These are phyloP conservation scores for Cucumis cinereus DNA, from an alignment of 306 rosid genomes.

Conservation along the genomic window DNA sequence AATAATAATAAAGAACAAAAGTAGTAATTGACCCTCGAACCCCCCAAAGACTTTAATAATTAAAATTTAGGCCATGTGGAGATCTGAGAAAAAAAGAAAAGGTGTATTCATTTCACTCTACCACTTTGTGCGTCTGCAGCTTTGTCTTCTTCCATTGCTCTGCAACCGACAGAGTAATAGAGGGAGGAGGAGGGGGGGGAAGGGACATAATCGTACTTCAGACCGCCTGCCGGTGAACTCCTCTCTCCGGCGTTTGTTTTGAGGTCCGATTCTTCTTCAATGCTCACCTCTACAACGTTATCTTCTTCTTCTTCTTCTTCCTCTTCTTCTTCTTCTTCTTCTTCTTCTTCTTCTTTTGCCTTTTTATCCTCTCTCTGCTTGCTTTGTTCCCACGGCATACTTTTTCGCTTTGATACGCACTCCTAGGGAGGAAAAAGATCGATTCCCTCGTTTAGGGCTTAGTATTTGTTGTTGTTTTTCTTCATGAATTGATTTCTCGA, in stretches of 20 bases:
- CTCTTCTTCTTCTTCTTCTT: not conserved
- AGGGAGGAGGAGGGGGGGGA: conserved; percentile 5
- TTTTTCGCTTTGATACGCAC: conserved; percentile 17
- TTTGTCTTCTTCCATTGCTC: conserved; percentile 13
- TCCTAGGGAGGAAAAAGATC: not conserved
- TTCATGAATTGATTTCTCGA: not conserved
- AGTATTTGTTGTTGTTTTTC: not conserved
- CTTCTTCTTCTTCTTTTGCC: conserved; percentile 17
- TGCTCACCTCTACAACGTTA: conserved; percentile 1
- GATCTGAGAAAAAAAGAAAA: conserved; percentile 5
- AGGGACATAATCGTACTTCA: conserved; percentile 2
- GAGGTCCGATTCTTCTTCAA: conserved; percentile 5
- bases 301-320: not conserved
- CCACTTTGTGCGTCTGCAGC: conserved; percentile 8
- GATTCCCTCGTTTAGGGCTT: conserved; percentile 8
- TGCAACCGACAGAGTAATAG: conserved; percentile 2
- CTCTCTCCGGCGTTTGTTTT: not conserved
- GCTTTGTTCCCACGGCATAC: conserved; percentile 32
- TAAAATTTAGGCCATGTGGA: conserved; percentile 20
- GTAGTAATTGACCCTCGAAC: not conserved
- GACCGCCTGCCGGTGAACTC: not conserved
- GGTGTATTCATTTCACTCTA: not conserved
- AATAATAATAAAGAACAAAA: not conserved
- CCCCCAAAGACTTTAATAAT: not conserved
- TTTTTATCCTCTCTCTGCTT: conserved; percentile 12